These are phyloP conservation scores for Tulasnella sp. DNA, from an alignment of 768 basidiomycete species.

Conservation along the genomic window DNA sequence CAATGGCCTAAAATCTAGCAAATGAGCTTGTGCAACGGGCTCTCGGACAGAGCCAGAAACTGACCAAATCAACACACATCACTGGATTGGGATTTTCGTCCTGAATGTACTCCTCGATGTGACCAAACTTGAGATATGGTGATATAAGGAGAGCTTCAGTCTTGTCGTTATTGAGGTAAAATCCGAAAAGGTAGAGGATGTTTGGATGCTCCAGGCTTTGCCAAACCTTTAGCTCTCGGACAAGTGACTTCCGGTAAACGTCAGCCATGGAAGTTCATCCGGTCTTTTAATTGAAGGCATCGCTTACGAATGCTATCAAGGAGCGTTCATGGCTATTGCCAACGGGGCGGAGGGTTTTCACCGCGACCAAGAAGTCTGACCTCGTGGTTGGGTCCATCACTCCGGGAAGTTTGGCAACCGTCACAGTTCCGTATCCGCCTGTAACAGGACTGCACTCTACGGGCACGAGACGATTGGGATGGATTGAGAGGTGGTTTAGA, in stretches of 20 bases:
- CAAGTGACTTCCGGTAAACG: background rate
- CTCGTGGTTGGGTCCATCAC: background rate
- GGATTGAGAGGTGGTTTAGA: background rate
- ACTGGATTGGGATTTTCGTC: background rate
- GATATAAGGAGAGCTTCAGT: background rate
- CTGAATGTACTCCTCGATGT: background rate
- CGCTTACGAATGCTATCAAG: background rate
- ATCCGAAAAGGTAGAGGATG: slow-evolving; percentile 7
- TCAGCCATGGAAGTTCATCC: background rate
- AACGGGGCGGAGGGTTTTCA: background rate
- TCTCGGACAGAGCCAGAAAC: background rate
- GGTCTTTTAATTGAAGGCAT: background rate
- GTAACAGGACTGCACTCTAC: background rate
- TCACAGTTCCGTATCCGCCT: background rate
- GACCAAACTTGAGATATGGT: background rate
- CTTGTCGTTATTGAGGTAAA: background rate
- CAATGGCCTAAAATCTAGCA: background rate
- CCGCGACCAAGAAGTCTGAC: background rate
- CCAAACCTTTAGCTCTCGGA: slow-evolving; percentile 1
- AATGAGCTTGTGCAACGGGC: background rate
- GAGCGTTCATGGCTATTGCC: background rate
- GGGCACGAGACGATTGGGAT: background rate
- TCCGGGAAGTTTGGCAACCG: background rate
- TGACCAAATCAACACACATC: background rate
- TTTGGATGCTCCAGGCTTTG: background rate